Percentiles rank a stretch among this genome's conserved stretches.
Evolutionary conservation across 768 basidiomycete species (phyloP).

Genomic region (Amanita subjunquillea): DNA sequence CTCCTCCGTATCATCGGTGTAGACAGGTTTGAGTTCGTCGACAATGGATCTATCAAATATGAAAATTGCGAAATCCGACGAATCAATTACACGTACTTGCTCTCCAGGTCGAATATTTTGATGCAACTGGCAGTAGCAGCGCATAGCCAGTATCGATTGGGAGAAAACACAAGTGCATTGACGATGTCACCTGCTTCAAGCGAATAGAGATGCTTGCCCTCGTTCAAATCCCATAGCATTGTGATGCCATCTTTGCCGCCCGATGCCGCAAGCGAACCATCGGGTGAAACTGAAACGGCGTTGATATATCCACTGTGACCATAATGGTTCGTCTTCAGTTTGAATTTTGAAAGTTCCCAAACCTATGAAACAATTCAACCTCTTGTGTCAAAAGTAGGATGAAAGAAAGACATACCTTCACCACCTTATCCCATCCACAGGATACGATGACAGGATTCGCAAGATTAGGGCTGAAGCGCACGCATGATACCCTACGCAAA

Average conservation of each 20-base stretch:
- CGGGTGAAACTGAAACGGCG: conserved; percentile 96
- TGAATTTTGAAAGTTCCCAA: conserved; percentile 99
- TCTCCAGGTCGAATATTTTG: conserved; percentile 99
- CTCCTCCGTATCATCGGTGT: conserved; percentile 62
- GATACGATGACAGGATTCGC: conserved; percentile 98
- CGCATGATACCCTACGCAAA: conserved; percentile 83
- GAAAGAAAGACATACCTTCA: conserved; percentile 64
- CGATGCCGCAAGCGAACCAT: conserved; percentile 97
- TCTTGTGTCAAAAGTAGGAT: conserved; percentile 3
- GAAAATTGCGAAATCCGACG: background rate
- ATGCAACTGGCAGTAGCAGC: conserved; percentile 95
- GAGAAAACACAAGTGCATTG: conserved; percentile 99
- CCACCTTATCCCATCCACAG: conserved; percentile 99
- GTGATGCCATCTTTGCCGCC: conserved; percentile 99
- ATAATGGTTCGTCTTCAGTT: conserved; percentile 99
- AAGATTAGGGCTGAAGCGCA: conserved; percentile 97
- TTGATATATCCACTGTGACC: conserved; percentile 99
- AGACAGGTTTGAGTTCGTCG: conserved; percentile 96
- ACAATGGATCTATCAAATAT: conserved; percentile 70
- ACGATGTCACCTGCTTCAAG: conserved; percentile 97
- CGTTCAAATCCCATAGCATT: conserved; percentile 99
- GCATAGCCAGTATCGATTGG: conserved; percentile 99
- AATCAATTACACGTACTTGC: conserved; percentile 63
- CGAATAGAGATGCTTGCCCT: conserved; percentile 99
- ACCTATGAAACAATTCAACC: conserved; percentile 42